Conservation (phyloP, 1,284 basidiomycete species). For the Wolfiporia cocos region DNA sequence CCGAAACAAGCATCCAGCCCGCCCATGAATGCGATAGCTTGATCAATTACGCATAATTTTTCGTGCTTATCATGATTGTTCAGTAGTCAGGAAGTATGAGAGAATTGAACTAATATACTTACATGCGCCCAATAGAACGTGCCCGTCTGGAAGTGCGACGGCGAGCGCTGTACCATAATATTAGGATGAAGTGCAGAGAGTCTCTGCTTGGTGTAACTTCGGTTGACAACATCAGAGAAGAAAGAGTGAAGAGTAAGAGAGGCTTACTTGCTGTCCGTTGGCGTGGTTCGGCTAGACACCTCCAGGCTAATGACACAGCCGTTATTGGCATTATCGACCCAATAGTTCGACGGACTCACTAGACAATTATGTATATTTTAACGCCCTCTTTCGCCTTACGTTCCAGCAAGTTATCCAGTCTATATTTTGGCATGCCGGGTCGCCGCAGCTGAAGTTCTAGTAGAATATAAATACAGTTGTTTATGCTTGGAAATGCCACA, state of each 20-base stretch:
- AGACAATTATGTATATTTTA: constrained; percentile 94
- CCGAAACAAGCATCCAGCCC: constrained; percentile 94
- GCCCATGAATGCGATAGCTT: constrained; percentile 97
- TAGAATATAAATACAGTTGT: constrained; percentile 3
- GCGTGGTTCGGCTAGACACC: constrained; percentile 96
- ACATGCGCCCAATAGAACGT: constrained; percentile 99
- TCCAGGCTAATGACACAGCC: constrained; percentile 87
- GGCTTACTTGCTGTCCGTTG: constrained; percentile 81
- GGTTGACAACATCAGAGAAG: constrained; percentile 8
- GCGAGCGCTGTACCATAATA: constrained; percentile 95
- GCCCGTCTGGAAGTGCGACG: constrained; percentile 95
- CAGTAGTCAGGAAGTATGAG: not conserved
- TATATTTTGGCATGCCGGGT: constrained; percentile 81
- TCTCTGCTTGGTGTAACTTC: constrained; percentile 87
- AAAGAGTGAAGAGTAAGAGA: constrained; percentile 9
- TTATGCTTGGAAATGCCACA: not conserved
- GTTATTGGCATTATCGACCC: no score
- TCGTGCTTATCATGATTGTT: constrained; percentile 66
- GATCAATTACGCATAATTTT: constrained; percentile 97
- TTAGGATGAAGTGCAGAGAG: constrained; percentile 86
- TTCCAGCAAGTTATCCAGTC: constrained; percentile 84
- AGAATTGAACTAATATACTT: constrained; percentile 26
- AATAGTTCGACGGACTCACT: constrained; percentile 65
- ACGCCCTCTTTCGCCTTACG: constrained; percentile 95
- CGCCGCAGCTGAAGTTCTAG: constrained; percentile 81